Percentiles rank a stretch among this genome's conserved stretches.
Evolutionary conservation across 805 yeast genomes (phyloP).

Genomic region (Starmerella stellata): DNA sequence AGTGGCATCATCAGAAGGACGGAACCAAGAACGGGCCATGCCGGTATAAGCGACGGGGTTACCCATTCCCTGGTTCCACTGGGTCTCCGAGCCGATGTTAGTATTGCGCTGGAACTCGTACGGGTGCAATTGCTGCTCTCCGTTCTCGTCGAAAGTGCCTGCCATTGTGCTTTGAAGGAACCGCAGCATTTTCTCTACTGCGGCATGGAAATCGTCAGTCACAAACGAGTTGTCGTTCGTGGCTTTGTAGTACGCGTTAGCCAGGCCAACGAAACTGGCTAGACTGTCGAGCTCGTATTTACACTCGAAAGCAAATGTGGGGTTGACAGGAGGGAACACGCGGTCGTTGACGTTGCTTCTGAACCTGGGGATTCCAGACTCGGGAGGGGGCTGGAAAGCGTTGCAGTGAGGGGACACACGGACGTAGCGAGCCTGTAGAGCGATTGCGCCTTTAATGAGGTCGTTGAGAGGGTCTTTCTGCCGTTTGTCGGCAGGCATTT

Average conservation of each 20-base stretch:
- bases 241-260: conserved; percentile 47
- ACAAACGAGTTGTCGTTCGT: conserved; percentile 29
- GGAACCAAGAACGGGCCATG: conserved; percentile 58
- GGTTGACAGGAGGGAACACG: conserved; percentile 54
- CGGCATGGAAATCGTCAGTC: conserved; percentile 37
- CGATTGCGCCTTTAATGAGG: conserved; percentile 59
- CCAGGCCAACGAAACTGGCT: conserved; percentile 60
- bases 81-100: conserved; percentile 60
- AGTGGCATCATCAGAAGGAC: conserved; percentile 81
- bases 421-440: conserved; percentile 55
- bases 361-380: conserved; percentile 16
- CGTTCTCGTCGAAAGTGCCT: conserved; percentile 31
- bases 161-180: conserved; percentile 6
- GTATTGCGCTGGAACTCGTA: conserved; percentile 63
- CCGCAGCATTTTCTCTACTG: conserved; percentile 35
- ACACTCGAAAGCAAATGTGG: conserved; percentile 65
- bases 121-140: conserved; percentile 31
- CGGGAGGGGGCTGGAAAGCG: conserved; percentile 72
- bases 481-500: conserved; percentile 26
- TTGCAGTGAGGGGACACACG: conserved; percentile 61
- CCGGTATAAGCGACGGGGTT: conserved; percentile 64
- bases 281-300: conserved; percentile 76
- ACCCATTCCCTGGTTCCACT: conserved; percentile 61
- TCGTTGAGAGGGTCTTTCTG: conserved; percentile 24
- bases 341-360: conserved; percentile 27